Base-by-base conservation (phyloP, 441 rosid genomes). In the Viola pubescens region DNA sequence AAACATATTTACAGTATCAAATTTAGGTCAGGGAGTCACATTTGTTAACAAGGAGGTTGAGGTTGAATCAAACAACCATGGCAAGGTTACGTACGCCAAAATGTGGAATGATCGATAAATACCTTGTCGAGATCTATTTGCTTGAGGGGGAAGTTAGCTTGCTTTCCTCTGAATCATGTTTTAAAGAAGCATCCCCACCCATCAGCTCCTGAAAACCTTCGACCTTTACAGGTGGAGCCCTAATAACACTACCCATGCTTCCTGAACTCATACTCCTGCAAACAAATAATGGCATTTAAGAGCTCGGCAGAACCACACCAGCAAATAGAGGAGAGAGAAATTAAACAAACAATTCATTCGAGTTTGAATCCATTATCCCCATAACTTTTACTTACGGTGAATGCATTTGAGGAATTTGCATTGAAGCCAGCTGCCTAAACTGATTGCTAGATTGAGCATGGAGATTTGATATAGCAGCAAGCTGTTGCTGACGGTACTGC, bases 171-270 rank as follows among this genome's bases (percentile, higher is more conserved):
- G 84, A 67, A 38, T 91, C 96, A 49, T 83, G 96, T 67, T 88
- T 91, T 56, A 75, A 53, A 10, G 85, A 52, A 55, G 89, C 70
- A 70, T 88, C 96, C 14, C 98, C 91, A 14, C 96, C 96, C 98
- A 91, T 91, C 72, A 91, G 74, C 62, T 91, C 95, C 77, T 79
- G 85, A 64, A 88, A 91, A 60, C 95, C 98, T 70, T 88, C 94
- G 49, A 91, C 92, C 81, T 91, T 88, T 70, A 91, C 84, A 0
- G 92, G 98, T 13, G 81, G 98, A 73, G 91, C 89, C 79, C 98
- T 83, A 52, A 73, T 80, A 43, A 84, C 65, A 11, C 84, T 2
- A 26, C 34, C 34, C 34, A 26, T 26, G 34, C 34, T 26, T 26
- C 34, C 34, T 26, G 34, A 1, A 26, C 34, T 79, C 75, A 80